phyloP scores from a whole-genome alignment of 2,329 filamentous ascomycete species.

The Fusarium succisae region DNA sequence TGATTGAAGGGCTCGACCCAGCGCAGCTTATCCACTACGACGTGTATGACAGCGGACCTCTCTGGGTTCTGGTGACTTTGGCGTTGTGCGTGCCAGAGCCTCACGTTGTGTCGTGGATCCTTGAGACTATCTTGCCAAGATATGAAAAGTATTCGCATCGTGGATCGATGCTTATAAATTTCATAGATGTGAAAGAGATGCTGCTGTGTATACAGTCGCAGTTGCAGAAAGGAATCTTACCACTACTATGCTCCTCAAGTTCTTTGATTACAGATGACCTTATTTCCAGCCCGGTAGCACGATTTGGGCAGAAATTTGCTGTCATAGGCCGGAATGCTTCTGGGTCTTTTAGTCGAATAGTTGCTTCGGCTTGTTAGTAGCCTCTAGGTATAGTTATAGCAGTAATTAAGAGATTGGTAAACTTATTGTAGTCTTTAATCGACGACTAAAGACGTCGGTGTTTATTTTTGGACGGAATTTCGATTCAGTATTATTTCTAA shows the following conservation, averaged over 20 bases:
- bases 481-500: too few relatives aligned
- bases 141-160: background rate
- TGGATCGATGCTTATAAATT: background rate
- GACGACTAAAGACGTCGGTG: too few relatives aligned
- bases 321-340: background rate
- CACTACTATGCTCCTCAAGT: background rate
- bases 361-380: fast-evolving
- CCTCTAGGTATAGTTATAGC: too few relatives aligned
- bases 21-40: background rate
- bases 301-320: background rate
- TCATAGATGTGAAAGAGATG: fast-evolving
- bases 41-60: background rate
- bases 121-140: background rate
- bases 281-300: background rate
- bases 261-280: background rate
- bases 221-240: fast-evolving
- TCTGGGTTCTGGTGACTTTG: background rate
- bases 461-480: too few relatives aligned
- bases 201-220: background rate
- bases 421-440: too few relatives aligned
- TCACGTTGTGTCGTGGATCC: background rate
- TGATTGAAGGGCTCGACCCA: background rate
- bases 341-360: fast-evolving
- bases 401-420: too few relatives aligned
- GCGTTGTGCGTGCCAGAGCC: background rate